phyloP scores from a whole-genome alignment of 768 basidiomycete genomes.

The Hemileccinum impolitum region DNA sequence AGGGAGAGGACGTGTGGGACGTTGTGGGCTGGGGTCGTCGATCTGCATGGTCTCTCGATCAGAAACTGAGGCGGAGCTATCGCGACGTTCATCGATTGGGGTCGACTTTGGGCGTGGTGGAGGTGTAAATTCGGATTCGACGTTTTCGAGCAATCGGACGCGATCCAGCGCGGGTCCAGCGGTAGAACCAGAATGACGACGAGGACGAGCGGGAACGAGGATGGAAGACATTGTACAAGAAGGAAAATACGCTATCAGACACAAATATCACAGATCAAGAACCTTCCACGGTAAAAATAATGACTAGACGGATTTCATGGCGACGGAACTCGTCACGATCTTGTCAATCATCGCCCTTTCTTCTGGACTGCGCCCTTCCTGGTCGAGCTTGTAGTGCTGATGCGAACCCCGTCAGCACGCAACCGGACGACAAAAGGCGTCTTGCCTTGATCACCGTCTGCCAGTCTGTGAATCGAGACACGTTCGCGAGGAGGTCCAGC shows the following conservation, averaged over 20 bases:
- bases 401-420: background rate
- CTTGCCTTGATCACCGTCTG: conserved; percentile 67
- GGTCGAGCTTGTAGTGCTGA: conserved; percentile 70
- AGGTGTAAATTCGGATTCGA: conserved; percentile 36
- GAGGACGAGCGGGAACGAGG: no score
- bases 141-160: conserved; percentile 13
- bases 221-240: no score
- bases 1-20: conserved; percentile 66
- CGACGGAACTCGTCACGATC: conserved; percentile 74
- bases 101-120: conserved; percentile 75
- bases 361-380: conserved; percentile 35
- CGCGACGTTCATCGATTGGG: conserved; percentile 57
- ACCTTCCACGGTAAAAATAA: no score
- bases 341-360: conserved; percentile 51
- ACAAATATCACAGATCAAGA: background rate
- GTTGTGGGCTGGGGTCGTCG: conserved; percentile 31
- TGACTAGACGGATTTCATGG: conserved; percentile 80
- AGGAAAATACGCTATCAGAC: background rate
- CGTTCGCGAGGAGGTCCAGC: conserved; percentile 43
- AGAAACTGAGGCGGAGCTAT: conserved; percentile 36
- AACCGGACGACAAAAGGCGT: background rate
- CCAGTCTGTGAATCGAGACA: conserved; percentile 65
- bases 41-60: conserved; percentile 36
- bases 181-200: conserved; percentile 61
- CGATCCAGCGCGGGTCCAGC: conserved; percentile 33